Evolutionary conservation across 2,329 filamentous ascomycete species (phyloP), one percentile per base, ranked within the genome.

Genomic region (Apiospora arundinis): DNA sequence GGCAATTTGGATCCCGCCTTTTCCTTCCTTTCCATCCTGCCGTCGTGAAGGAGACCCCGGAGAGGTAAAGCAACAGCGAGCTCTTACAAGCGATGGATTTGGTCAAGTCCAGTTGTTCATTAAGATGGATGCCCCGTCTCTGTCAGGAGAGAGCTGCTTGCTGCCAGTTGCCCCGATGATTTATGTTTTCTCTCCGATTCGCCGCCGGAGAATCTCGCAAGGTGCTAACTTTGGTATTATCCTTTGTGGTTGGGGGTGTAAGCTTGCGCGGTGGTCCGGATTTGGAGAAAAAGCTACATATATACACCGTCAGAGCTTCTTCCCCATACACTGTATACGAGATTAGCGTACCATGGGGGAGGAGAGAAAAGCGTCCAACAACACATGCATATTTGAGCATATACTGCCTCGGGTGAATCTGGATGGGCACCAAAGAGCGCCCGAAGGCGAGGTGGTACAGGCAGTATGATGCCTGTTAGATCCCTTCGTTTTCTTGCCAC

Each of bases 231-330:
- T 63, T 40, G 56, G 32, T 63, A 18, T 37, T 63, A 63, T 63
- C 56, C 18, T 63, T 63, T 37, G 56, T 21, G 7, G 18, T 48
- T 48, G 56, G 56, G 49, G 56, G 32, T 63, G 56, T 63, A 63
- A 63, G 56, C 56, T 63, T 37, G 56, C 32, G 16, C 56, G 32
- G 56, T 40, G n/a, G 32, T 63, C 56, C 56, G 56, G 56, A 40
- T 63, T 63, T 63, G 56, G 32, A 32, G 28, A 37, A 60, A 60
- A 60, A 37, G 16, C 16, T 60, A 37, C 28, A 37, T 32, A 18
- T 63, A 63, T 63, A 63, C 56, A 63, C 56, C 56, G 56, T 63
- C 32, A 23, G 56, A 40, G 56, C 56, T 63, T 63, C 56, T 63
- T 37, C 56, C 16, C 11, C 4, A 14, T n/a, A 40, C 56, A 63